Percentiles rank a stretch among this genome's conserved stretches.
Evolutionary conservation across 1,139 yeast genomes (phyloP).

Genomic region (Arxiozyma slooffiae): DNA sequence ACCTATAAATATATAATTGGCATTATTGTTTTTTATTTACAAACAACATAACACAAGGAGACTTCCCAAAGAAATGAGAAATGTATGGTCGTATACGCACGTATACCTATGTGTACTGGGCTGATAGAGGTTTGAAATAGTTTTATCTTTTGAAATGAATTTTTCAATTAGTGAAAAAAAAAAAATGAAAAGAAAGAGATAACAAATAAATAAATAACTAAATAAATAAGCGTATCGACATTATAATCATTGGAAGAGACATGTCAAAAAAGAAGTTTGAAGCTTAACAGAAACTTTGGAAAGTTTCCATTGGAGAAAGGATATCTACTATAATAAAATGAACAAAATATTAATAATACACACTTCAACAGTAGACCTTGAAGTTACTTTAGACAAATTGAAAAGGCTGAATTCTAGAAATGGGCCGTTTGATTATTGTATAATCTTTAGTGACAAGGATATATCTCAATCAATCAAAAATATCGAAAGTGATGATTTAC

Average conservation of each 20-base stretch:
- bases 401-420: conserved; percentile 44
- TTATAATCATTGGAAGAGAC: not conserved
- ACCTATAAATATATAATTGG: not conserved
- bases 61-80: not conserved
- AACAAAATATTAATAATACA: conserved; percentile 33
- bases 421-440: conserved; percentile 54
- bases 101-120: not conserved
- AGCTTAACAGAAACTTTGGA: not conserved
- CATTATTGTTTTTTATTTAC: not conserved
- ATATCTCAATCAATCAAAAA: not conserved
- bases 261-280: not conserved
- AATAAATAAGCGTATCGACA: too few species aligned
- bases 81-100: too few species aligned
- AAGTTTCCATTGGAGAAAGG: too few species aligned
- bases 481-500: conserved; percentile 20
- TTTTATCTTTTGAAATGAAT: not conserved
- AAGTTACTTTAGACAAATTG: conserved; percentile 40
- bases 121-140: not conserved
- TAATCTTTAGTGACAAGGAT: conserved; percentile 42
- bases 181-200: too few species aligned
- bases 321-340: not conserved
- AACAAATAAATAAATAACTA: too few species aligned
- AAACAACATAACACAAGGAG: too few species aligned
- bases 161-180: not conserved
- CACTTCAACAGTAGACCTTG: conserved; percentile 36